Evolutionary conservation across 257 asterid genomes (phyloP).

Genomic region (Paulownia fortunei): DNA sequence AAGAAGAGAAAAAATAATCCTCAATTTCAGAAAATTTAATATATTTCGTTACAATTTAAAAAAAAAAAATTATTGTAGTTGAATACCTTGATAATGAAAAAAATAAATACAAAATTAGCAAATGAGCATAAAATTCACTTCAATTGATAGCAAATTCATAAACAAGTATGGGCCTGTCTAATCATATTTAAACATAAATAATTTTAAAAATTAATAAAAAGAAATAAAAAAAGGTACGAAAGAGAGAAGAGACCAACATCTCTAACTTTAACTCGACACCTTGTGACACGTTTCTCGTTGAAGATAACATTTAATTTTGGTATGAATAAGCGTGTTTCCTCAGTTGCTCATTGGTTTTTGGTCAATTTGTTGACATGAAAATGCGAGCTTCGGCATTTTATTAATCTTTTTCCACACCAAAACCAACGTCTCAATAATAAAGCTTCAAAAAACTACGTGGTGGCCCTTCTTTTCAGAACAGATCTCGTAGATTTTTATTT

Average conservation of each 20-base stretch:
- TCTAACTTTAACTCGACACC: conserved; percentile 58
- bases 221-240: no score
- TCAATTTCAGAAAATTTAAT: no score
- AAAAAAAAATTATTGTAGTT: no score
- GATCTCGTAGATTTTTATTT: conserved; percentile 14
- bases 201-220: no score
- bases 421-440: conserved; percentile 39
- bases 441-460: conserved; percentile 17
- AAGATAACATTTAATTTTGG: conserved; percentile 31
- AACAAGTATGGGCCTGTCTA: no score
- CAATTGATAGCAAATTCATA: no score
- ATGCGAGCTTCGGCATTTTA: conserved; percentile 42
- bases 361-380: conserved; percentile 34
- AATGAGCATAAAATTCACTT: no score
- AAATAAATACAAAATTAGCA: no score
- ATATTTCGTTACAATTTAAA: no score
- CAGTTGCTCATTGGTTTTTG: conserved; percentile 23
- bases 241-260: conserved; percentile 62
- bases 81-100: no score
- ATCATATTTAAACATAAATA: no score
- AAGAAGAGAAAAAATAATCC: no score
- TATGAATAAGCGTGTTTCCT: conserved; percentile 35
- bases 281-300: conserved; percentile 24
- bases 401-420: conserved; percentile 34
- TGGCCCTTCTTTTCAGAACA: conserved; percentile 55